Base-by-base conservation (phyloP, 192 early-diverging fungal species). In the Gamsiella multidivaricata region DNA sequence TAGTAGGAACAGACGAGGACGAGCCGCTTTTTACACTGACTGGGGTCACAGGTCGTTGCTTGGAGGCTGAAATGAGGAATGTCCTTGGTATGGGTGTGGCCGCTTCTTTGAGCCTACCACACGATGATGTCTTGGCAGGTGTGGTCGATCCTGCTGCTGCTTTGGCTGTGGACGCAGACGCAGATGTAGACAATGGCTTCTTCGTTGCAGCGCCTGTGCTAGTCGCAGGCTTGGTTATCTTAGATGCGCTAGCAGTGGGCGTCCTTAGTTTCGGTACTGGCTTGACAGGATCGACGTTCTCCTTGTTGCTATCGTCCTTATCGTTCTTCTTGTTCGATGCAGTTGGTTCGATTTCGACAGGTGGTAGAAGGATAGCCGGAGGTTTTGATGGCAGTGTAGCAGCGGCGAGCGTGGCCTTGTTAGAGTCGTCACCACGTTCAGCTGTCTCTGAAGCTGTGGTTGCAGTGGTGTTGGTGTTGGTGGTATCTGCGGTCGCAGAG, bases 311-410 rank as follows among this genome's bases (percentile, higher is more conserved):
- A 2, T 43, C 32, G 43, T 37, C 31, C 1, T 14, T 17, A 15
- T 52, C 41, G 2, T 50, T 34, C 33, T 26, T 49, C 18, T 25
- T 58, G 5, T 11, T 23, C 14, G 42, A 12, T 12, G 63, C 39
- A 15, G 17, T 45, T 17, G 65, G 46, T 3, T 76, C 59, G n/a
- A 76, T 76, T 10, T 76, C 73, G 20, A 66, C 59, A 31, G 73
- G 64, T 18, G 73, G 73, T 59, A 76, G 34, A 12, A 76, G 62
- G 22, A 76, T 57, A 23, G 42, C 53, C 23, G 70, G 42, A 2
- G 59, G 37, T 52, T 54, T 52, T 28, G 62, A 23, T 29, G 61
- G 41, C 20, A 46, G 41, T 14, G 32, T 45, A 17, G 69, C 46
- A 20, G 59, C 17, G 12, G 37, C 34, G 11, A 33, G 9, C 23